A percentile compares a stretch with the other conserved stretches of the same genome.
Conservation (phyloP, 768 basidiomycete genomes). For the Hypholoma fasciculare region DNA sequence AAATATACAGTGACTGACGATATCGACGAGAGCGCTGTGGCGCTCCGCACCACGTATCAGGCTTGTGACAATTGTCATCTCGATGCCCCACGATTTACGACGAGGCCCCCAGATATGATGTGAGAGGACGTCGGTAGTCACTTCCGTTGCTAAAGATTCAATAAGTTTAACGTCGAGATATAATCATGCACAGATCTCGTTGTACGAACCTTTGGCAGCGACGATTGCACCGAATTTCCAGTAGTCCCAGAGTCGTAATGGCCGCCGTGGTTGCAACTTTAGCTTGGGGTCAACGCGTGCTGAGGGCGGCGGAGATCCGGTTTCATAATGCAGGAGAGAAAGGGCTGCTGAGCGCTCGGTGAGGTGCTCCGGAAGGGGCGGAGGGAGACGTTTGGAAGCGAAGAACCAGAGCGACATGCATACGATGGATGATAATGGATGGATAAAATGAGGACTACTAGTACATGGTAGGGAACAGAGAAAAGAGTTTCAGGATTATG, state of each 20-base stretch:
- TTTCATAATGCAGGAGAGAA: constrained; percentile 57
- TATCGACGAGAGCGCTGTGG: constrained; percentile 82
- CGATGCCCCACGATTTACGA: constrained; percentile 89
- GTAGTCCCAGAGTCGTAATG: constrained; percentile 65
- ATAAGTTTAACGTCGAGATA: not conserved
- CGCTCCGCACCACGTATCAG: constrained; percentile 83
- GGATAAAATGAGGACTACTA: constrained; percentile 13
- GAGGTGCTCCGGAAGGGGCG: constrained; percentile 17
- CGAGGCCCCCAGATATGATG: constrained; percentile 88
- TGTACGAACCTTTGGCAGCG: constrained; percentile 58
- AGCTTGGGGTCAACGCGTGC: constrained; percentile 69
- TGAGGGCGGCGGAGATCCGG: constrained; percentile 69
- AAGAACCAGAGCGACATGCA: constrained; percentile 27
- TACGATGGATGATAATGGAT: constrained; percentile 10
- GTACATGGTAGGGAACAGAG: constrained; percentile 23
- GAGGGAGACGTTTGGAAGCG: constrained; percentile 12
- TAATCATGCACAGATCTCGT: not conserved
- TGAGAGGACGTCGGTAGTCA: constrained; percentile 68
- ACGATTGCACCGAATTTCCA: constrained; percentile 73
- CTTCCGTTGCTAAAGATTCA: constrained; percentile 36
- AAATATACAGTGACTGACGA: constrained; percentile 46
- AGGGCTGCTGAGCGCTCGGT: constrained; percentile 27
- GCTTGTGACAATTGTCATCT: constrained; percentile 87
- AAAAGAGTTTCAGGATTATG: constrained; percentile 25
- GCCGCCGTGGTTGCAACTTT: constrained; percentile 54